Evolutionary conservation across 768 basidiomycete species (phyloP), one percentile per base, ranked within the genome.

Genomic region (Collybiopsis confluens): DNA sequence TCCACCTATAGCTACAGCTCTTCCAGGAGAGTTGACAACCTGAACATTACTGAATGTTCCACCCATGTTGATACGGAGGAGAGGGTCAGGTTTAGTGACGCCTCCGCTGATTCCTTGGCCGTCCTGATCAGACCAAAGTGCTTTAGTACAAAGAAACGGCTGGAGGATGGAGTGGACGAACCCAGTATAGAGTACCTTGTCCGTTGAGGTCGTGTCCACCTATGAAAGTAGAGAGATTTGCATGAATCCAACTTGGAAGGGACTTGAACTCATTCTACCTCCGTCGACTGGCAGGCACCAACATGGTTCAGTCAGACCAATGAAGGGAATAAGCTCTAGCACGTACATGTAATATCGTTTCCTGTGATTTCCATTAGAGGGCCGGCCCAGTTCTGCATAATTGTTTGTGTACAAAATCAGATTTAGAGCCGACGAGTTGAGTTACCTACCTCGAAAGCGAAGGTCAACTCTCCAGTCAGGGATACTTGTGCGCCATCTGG

Each of bases 401-500:
- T 58, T 62, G 59, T 74, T 70, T 37, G 73, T 55, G 26, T 69
- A 72, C 26, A 52, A 1, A 33, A 23, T n/a, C 20, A 4, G 18
- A 35, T 3, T 9, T 26, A 33, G 21, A 44, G 11, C 10, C 11
- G 41, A 2, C 10, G 73, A 72, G 1, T 33, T n/a, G n/a, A n/a
- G n/a, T 28, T 52, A 72, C 73, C 70, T 18, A 54, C 67, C 52
- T 46, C 3, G 26, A 68, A 69, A 2, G 67, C 75, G 58, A 80
- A 80, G 8, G 63, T 57, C 38, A 81, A 62, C 7, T 78, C 70
- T 24, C 79, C 79, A 50, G 65, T 53, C 58, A 81, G 61, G 42
- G 73, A 74, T 51, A 81, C 77, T 9, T 63, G 73, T 1, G 76
- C 73, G 3, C 73, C 72, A 28, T 62, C 52, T 33, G 65, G 55